Conservation (phyloP, 225 moss, liverwort and hornwort genomes). For the Thuidium tamariscinum region DNA sequence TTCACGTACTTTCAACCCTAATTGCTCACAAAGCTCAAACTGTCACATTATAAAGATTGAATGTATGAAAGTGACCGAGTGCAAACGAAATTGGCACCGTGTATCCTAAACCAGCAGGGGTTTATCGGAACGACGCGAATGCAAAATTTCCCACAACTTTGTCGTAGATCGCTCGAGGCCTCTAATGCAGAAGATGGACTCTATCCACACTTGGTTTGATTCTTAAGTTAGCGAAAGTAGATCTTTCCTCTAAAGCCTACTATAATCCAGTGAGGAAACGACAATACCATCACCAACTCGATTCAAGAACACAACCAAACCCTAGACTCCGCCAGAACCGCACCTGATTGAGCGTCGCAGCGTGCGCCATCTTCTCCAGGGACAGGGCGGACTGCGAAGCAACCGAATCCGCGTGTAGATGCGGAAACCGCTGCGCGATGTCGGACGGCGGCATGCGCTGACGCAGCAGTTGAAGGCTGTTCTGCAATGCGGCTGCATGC, state of each 20-base stretch:
- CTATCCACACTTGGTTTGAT: not conserved
- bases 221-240: not conserved
- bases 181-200: not conserved
- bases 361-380: conserved; percentile 63
- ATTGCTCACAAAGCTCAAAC: not conserved
- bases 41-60: not conserved
- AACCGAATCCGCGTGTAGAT: conserved; percentile 67
- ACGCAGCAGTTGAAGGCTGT: conserved; percentile 48
- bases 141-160: not conserved
- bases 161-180: not conserved
- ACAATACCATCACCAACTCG: not conserved
- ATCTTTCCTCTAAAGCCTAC: not conserved
- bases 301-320: not conserved
- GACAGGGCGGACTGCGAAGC: conserved; percentile 61
- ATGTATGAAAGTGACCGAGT: not conserved
- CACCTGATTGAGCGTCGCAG: conserved; percentile 65
- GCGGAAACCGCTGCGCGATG: conserved; percentile 72
- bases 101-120: not conserved
- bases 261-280: not conserved
- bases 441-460: conserved; percentile 61
- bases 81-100: not conserved
- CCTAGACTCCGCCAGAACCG: not conserved
- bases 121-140: not conserved
- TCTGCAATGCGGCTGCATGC: conserved; percentile 53
- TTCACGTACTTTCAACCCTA: not conserved